These are phyloP conservation scores for Arthroderma sp. DNA, from an alignment of 2,329 filamentous ascomycete genomes.

Conservation along the genomic window DNA sequence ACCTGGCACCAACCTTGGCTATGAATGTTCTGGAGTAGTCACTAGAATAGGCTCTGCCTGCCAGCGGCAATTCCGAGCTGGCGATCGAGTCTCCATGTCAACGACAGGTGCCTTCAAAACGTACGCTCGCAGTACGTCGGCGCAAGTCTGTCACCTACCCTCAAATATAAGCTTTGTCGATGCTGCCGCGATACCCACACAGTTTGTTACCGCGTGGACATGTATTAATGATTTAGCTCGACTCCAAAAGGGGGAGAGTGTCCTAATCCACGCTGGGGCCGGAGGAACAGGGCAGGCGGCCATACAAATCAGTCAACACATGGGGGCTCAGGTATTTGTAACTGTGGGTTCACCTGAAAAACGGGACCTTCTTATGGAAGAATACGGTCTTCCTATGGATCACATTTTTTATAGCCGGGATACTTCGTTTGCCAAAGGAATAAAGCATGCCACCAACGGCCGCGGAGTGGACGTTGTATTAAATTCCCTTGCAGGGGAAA, in stretches of 20 bases:
- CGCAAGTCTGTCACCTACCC: constrained; percentile 7
- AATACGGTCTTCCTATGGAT: constrained; percentile 7
- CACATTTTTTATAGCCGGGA: constrained; percentile 10
- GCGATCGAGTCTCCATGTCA: constrained; percentile 4
- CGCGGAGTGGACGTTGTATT: constrained; percentile 11
- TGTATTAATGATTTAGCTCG: constrained; percentile 7
- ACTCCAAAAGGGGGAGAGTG: constrained; percentile 8
- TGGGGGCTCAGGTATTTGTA: constrained; percentile 11
- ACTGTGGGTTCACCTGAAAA: constrained; percentile 10
- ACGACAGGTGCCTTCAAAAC: constrained; percentile 4
- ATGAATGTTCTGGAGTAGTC: constrained; percentile 6
- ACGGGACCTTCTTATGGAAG: constrained; percentile 9
- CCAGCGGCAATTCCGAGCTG: not conserved
- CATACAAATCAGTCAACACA: constrained; percentile 8
- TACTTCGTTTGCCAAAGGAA: constrained; percentile 6
- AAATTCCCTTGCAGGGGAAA: constrained; percentile 10
- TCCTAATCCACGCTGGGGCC: constrained; percentile 12
- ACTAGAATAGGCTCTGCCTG: constrained; percentile 3
- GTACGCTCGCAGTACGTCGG: not conserved
- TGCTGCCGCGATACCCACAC: constrained; percentile 1
- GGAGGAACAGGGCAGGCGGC: constrained; percentile 12
- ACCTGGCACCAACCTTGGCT: not conserved
- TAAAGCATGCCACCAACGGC: constrained; percentile 6
- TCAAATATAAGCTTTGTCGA: not conserved
- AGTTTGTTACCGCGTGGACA: constrained; percentile 9